A percentile compares a stretch with the other conserved stretches of the same genome.
These are phyloP conservation scores for Psilocybe sp. DNA, from an alignment of 768 basidiomycete species.

Conservation along the genomic window DNA sequence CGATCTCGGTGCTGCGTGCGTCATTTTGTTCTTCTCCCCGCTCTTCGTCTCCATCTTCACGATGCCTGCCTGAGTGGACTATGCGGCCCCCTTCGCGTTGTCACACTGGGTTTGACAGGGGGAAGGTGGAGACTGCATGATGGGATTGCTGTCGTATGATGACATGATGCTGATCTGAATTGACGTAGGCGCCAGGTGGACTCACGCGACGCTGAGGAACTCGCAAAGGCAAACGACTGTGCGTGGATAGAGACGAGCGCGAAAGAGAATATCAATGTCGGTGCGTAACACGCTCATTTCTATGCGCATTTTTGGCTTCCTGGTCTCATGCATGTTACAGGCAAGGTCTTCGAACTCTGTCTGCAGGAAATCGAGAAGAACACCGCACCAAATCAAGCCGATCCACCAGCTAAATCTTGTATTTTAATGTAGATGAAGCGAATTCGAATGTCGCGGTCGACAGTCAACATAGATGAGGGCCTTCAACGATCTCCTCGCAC, in stretches of 20 bases:
- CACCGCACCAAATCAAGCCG: constrained; percentile 46
- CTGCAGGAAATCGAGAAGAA: constrained; percentile 81
- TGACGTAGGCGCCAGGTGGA: constrained; percentile 67
- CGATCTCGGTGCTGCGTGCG: constrained; percentile 50
- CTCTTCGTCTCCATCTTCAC: background rate
- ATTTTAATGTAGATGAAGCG: constrained; percentile 33
- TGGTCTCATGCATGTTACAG: constrained; percentile 31
- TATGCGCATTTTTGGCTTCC: background rate
- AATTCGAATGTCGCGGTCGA: too few relatives aligned
- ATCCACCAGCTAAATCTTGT: constrained; percentile 35
- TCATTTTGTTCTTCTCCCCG: constrained; percentile 17
- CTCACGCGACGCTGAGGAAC: constrained; percentile 65
- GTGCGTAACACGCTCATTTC: constrained; percentile 45
- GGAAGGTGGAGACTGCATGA: background rate
- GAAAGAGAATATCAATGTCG: constrained; percentile 81
- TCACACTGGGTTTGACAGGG: background rate
- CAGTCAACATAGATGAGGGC: too few relatives aligned
- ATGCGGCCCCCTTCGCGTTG: constrained; percentile 3
- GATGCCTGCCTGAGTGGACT: background rate
- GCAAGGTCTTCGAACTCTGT: constrained; percentile 82
- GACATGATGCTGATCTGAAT: constrained; percentile 11
- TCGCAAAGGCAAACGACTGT: constrained; percentile 70
- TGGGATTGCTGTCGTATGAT: background rate
- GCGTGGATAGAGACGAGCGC: constrained; percentile 90
- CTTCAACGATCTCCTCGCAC: too few relatives aligned